Conservation (phyloP, 176 grass and related monocot genomes). For the Paspalum notatum region DNA sequence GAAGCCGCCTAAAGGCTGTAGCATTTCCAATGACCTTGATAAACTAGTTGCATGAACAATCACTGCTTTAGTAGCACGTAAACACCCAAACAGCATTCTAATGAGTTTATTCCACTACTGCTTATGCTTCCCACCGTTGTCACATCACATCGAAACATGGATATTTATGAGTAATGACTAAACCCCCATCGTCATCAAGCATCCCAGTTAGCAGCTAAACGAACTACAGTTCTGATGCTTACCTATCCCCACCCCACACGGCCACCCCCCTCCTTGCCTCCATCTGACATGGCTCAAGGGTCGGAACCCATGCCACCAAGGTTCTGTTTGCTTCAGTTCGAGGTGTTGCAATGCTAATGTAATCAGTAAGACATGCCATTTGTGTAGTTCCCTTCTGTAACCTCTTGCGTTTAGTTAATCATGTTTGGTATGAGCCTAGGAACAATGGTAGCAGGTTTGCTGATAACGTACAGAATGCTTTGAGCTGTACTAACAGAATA, state of each 20-base stretch:
- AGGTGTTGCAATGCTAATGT: too few relatives aligned
- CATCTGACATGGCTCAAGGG: not conserved
- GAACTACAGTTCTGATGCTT: not conserved
- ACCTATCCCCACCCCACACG: too few relatives aligned
- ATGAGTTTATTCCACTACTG: not conserved
- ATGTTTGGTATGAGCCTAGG: too few relatives aligned
- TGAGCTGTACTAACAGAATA: too few relatives aligned
- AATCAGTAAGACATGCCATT: too few relatives aligned
- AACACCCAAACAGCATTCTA: not conserved
- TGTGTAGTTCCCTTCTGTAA: too few relatives aligned
- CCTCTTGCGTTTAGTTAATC: too few relatives aligned
- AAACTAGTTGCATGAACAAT: not conserved
- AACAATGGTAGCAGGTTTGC: too few relatives aligned
- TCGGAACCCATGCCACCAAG: not conserved
- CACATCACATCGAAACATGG: not conserved
- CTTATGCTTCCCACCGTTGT: not conserved
- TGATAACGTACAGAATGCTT: too few relatives aligned
- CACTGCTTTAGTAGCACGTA: not conserved
- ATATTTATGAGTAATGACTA: not conserved
- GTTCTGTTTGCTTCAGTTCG: too few relatives aligned
- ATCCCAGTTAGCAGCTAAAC: not conserved
- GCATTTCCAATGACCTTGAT: conserved; percentile 1
- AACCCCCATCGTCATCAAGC: not conserved
- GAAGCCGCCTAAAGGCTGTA: not conserved
- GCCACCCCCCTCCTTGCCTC: not conserved